Percentiles rank a stretch among this genome's conserved stretches.
phyloP scores from a whole-genome alignment of 1,284 basidiomycete species.

The Ustilago lituana region DNA sequence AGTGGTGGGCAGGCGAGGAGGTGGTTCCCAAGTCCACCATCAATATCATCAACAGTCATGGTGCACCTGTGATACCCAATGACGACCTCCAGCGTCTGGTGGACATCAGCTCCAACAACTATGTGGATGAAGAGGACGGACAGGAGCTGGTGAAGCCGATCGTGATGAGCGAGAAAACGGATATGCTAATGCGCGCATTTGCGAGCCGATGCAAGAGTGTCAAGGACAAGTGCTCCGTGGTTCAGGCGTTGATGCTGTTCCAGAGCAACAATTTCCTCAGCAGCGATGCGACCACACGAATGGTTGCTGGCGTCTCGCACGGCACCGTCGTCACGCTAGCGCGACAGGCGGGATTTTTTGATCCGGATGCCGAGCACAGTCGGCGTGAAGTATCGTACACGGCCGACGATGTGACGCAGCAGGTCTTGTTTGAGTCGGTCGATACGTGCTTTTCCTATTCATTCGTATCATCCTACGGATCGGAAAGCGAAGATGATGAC shows the following conservation, averaged over 20 bases:
- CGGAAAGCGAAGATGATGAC: conserved; percentile 40
- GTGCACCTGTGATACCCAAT: conserved; percentile 4
- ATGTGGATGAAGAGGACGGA: conserved; percentile 56
- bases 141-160: conserved; percentile 59
- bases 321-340: conserved; percentile 50
- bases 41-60: conserved; percentile 34
- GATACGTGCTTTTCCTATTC: conserved; percentile 47
- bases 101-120: conserved; percentile 19
- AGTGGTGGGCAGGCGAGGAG: conserved; percentile 61
- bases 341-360: conserved; percentile 57
- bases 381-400: conserved; percentile 24
- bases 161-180: conserved; percentile 58
- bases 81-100: conserved; percentile 7
- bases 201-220: conserved; percentile 45
- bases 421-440: conserved; percentile 35
- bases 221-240: conserved; percentile 56
- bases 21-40: conserved; percentile 48
- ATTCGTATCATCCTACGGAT: conserved; percentile 39
- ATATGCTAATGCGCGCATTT: conserved; percentile 57
- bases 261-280: conserved; percentile 56
- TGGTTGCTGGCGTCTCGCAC: conserved; percentile 48
- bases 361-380: conserved; percentile 41
- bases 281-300: conserved; percentile 43
- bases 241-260: conserved; percentile 57
- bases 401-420: conserved; percentile 36